Evolutionary conservation across 1,139 yeast species (phyloP), one percentile per base, ranked within the genome.

Genomic region (Sugiyamaella novakii): DNA sequence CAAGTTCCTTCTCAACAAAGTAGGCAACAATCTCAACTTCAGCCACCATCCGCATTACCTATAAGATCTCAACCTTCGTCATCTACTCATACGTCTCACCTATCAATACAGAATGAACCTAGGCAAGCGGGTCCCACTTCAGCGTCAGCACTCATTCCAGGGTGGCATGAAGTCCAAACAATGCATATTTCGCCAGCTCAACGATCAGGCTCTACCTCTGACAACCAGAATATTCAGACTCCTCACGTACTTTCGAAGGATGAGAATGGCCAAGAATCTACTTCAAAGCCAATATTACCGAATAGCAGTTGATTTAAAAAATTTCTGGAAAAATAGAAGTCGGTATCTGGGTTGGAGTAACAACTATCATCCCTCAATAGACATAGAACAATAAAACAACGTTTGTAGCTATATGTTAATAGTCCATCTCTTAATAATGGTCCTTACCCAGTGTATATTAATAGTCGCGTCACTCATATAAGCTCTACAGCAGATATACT

Each of bases 41-140:
- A 45, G 41, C 15, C 55, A 38, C 31, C 42, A 43, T 43, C 44
- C 46, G 52, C 18, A 41, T 51, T 36, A 52, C 46, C 30, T 25
- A 5, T 38, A 21, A 19, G 42, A 36, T 19, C 54, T 39, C 35
- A 39, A 18, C 17, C 35, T 36, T 29, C 38, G n/a, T 33, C 46
- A 37, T 27, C 43, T 12, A 27, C 29, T 17, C 39, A n/a, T 17
- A 31, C 40, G 24, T 11, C 37, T 8, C 39, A 25, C 17, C 10
- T 33, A 14, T 24, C 46, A 14, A 15, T 18, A 21, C 43, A 39
- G 18, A 38, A 38, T 21, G 43, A 39, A 5, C 36, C 43, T 21
- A 29, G 43, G 25, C 42, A 25, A 11, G 8, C 22, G 5, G 33
- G 24, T 4, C 14, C 42, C 3, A 29, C 43, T n/a, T 12, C 42